phyloP scores from a whole-genome alignment of 768 basidiomycete genomes.

The Coprinopsis strossmayeri region DNA sequence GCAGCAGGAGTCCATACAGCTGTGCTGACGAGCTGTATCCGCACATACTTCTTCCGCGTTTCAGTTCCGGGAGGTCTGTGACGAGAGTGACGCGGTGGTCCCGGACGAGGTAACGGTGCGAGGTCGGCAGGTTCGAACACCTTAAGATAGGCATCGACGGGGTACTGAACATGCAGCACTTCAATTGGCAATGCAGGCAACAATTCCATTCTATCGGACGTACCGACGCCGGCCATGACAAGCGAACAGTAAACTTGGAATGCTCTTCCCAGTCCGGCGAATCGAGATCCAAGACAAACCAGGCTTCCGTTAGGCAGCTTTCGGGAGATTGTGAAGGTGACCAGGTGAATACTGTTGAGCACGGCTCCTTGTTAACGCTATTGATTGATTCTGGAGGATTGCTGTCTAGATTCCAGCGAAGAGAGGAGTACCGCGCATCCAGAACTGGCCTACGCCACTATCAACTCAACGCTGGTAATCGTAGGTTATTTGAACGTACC shows the following conservation, averaged over 20 bases:
- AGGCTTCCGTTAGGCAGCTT: constrained; percentile 37
- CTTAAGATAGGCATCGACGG: constrained; percentile 21
- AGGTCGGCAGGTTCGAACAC: constrained; percentile 26
- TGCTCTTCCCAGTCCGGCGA: constrained; percentile 31
- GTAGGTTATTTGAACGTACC: constrained; percentile 19
- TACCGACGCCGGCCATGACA: constrained; percentile 54
- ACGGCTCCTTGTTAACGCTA: constrained; percentile 15
- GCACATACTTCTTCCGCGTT: constrained; percentile 47
- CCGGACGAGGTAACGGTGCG: constrained; percentile 10
- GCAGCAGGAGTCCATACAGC: constrained; percentile 42
- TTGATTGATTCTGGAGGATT: constrained; percentile 31
- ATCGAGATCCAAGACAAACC: constrained; percentile 42
- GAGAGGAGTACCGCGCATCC: constrained; percentile 22
- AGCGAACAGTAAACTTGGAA: constrained; percentile 41
- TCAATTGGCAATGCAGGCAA: not conserved
- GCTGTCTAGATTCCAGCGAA: constrained; percentile 32
- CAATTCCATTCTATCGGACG: constrained; percentile 16
- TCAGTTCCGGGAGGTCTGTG: constrained; percentile 1
- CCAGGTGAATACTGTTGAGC: constrained; percentile 17
- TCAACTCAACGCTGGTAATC: not conserved
- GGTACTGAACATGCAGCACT: constrained; percentile 16
- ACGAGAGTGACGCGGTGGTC: constrained; percentile 6
- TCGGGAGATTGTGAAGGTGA: constrained; percentile 5
- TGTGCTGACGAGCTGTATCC: constrained; percentile 45
- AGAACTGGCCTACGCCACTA: constrained; percentile 32